These are phyloP conservation scores for Linnemannia zychae DNA, from an alignment of 192 early-diverging fungal species.

Conservation along the genomic window DNA sequence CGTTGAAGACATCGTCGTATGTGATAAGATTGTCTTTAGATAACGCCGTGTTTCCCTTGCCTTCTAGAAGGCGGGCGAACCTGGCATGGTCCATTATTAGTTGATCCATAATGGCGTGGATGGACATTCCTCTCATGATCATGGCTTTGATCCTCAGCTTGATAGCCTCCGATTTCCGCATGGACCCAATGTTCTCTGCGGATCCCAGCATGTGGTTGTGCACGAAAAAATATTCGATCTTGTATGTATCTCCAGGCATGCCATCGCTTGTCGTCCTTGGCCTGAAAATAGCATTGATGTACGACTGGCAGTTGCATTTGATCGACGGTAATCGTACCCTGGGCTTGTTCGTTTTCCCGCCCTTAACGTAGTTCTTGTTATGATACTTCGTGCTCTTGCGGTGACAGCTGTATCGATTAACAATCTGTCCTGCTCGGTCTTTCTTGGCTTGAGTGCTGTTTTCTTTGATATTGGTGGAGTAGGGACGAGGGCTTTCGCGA, in stretches of 20 bases:
- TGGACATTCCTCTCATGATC: slow-evolving; percentile 11
- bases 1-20: slow-evolving; percentile 33
- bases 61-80: slow-evolving; percentile 14
- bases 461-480: background rate
- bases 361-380: background rate
- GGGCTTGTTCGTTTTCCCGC: slow-evolving; percentile 16
- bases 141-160: slow-evolving; percentile 15
- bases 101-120: background rate
- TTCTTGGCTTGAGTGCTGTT: background rate
- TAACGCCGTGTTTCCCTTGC: background rate
- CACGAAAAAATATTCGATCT: slow-evolving; percentile 14
- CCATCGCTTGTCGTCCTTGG: background rate
- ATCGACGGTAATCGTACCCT: background rate
- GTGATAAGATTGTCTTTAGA: slow-evolving; percentile 27
- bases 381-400: slow-evolving; percentile 2
- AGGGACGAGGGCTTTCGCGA: background rate
- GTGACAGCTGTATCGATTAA: background rate
- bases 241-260: slow-evolving; percentile 6
- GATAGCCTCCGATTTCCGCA: slow-evolving; percentile 20
- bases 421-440: slow-evolving; percentile 9
- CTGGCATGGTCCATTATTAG: slow-evolving; percentile 30
- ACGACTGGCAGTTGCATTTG: slow-evolving; percentile 1
- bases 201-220: slow-evolving; percentile 17
- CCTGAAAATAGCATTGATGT: slow-evolving; percentile 20
- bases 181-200: slow-evolving; percentile 6